Conservation (phyloP, 2,329 filamentous ascomycete species). For the Chaetomium olivaceum region DNA sequence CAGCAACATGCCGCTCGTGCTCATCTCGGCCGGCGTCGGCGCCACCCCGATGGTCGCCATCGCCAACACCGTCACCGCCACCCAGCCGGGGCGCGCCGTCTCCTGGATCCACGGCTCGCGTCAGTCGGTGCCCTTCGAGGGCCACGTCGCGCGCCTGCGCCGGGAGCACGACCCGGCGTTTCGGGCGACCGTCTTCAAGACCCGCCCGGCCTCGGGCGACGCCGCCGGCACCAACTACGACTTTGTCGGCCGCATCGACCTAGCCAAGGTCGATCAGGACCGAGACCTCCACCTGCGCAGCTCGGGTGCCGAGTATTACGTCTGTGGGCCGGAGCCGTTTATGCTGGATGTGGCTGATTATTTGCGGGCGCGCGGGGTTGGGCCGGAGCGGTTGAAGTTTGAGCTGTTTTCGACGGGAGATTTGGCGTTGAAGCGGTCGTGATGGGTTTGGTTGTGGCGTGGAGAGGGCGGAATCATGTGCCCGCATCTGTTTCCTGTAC, state of each 20-base stretch:
- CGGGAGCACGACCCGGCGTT: conserved; percentile 38
- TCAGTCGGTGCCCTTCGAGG: conserved; percentile 53
- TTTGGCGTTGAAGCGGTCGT: conserved; percentile 35
- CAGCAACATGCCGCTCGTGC: conserved; percentile 53
- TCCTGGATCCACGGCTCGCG: conserved; percentile 62
- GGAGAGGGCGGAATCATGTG: neutral
- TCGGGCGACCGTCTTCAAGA: conserved; percentile 52
- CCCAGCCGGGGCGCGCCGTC: conserved; percentile 49
- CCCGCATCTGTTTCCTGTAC: neutral
- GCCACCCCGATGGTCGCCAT: conserved; percentile 62
- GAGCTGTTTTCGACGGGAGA: conserved; percentile 52
- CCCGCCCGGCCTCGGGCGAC: conserved; percentile 49
- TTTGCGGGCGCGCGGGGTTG: conserved; percentile 45
- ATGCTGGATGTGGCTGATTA: conserved; percentile 53
- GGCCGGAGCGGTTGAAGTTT: conserved; percentile 44
- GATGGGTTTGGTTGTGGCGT: neutral
- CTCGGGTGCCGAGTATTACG: conserved; percentile 52
- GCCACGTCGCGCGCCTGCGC: conserved; percentile 50
- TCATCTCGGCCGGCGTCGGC: conserved; percentile 63
- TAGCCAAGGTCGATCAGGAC: conserved; percentile 44
- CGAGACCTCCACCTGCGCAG: conserved; percentile 51
- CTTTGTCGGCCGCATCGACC: conserved; percentile 49
- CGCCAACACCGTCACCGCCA: conserved; percentile 53
- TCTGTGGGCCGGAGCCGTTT: conserved; percentile 57
- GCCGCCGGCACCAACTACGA: conserved; percentile 45